phyloP scores from a whole-genome alignment of 331 rosid genomes.

The Pyrus hybrid region DNA sequence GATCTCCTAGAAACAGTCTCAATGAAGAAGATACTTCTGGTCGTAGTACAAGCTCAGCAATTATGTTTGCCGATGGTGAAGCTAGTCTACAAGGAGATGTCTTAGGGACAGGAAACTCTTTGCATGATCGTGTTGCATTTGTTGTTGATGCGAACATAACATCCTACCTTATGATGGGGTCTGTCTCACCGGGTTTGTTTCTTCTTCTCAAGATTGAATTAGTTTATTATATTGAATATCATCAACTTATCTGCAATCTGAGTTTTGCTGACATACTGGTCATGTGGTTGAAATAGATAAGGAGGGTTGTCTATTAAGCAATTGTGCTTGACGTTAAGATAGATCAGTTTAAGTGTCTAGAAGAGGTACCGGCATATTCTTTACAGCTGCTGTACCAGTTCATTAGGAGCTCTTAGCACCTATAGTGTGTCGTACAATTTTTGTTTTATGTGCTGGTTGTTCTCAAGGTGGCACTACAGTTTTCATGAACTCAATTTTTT shows the following conservation, averaged over 20 bases:
- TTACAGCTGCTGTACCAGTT: not conserved
- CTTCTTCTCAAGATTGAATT: constrained; percentile 11
- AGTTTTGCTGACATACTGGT: not conserved
- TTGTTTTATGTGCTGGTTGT: not conserved
- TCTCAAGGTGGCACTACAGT: not conserved
- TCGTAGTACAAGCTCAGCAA: constrained; percentile 44
- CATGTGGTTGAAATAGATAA: not conserved
- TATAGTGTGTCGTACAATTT: not conserved
- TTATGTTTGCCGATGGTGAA: constrained; percentile 45
- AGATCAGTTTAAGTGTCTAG: not conserved
- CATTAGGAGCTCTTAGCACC: not conserved
- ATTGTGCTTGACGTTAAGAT: not conserved
- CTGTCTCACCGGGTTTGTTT: constrained; percentile 93
- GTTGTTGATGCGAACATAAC: constrained; percentile 97
- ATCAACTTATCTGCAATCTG: not conserved
- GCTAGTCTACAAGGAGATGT: constrained; percentile 53
- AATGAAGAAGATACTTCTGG: constrained; percentile 58
- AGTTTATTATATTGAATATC: not conserved
- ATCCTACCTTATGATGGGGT: constrained; percentile 99
- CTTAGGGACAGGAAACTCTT: constrained; percentile 52
- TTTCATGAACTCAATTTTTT: not conserved
- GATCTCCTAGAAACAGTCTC: constrained; percentile 56
- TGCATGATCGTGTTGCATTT: constrained; percentile 77
- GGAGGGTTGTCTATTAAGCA: not conserved
- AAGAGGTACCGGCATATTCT: not conserved